Evolutionary conservation across 257 asterid species (phyloP).

Genomic region (Oldenlandia corymbosa): DNA sequence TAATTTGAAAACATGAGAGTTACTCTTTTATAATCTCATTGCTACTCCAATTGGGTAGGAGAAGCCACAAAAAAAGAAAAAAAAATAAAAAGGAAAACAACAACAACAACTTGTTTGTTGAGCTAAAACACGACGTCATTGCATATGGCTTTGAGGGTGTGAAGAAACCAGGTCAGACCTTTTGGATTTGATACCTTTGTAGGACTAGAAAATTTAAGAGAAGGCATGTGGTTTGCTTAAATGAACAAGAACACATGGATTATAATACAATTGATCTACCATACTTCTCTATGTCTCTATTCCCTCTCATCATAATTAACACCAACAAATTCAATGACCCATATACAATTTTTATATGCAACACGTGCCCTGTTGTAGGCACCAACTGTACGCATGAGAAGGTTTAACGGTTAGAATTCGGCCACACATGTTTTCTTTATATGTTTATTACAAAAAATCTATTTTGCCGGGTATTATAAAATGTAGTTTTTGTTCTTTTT

Average conservation of each 20-base stretch:
- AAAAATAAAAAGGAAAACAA: no score
- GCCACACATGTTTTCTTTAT: background rate
- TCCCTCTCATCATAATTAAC: background rate
- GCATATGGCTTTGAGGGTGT: background rate
- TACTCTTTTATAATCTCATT: no score
- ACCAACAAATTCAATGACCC: background rate
- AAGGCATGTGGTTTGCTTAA: slow-evolving; percentile 17
- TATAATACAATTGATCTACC: no score
- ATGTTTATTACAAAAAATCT: background rate
- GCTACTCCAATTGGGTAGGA: no score
- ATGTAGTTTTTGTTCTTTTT: no score
- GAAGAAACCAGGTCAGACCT: background rate
- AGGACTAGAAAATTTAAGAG: slow-evolving; percentile 3
- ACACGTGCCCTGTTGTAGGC: background rate
- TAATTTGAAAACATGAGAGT: no score
- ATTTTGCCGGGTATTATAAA: no score
- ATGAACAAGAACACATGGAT: slow-evolving; percentile 9
- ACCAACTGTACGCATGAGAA: background rate
- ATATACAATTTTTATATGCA: background rate
- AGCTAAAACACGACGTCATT: no score
- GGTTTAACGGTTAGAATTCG: slow-evolving; percentile 7
- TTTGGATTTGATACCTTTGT: background rate
- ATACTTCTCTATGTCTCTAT: background rate
- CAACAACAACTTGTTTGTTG: no score
- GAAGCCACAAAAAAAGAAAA: no score